A percentile compares a stretch with the other conserved stretches of the same genome.
These are phyloP conservation scores for Grifola frondosa DNA, from an alignment of 1,284 basidiomycete species.

Conservation along the genomic window DNA sequence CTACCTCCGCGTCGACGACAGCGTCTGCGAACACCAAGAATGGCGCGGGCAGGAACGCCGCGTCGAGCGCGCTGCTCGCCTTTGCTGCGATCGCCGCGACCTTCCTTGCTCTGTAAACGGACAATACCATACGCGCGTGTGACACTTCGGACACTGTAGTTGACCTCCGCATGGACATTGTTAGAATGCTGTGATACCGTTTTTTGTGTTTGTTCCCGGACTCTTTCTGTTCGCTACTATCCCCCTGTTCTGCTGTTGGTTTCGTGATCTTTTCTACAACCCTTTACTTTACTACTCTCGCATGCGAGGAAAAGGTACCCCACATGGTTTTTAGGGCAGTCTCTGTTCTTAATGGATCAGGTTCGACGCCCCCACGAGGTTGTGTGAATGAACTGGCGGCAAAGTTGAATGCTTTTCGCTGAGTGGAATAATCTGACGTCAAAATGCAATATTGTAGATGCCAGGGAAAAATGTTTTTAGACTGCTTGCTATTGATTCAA, in stretches of 20 bases:
- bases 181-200: conserved; percentile 5
- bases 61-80: conserved; percentile 50
- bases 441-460: no score
- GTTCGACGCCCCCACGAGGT: conserved; percentile 19
- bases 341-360: conserved; percentile 28
- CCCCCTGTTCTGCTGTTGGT: conserved; percentile 1
- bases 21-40: conserved; percentile 29
- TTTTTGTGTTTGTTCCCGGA: no score
- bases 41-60: conserved; percentile 50
- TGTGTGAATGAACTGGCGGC: conserved; percentile 8
- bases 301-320: conserved; percentile 36
- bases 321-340: conserved; percentile 25
- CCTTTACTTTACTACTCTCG: conserved; percentile 29
- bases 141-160: neutral
- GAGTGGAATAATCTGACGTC: no score
- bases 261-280: conserved; percentile 5
- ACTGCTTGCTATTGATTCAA: neutral
- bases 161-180: neutral
- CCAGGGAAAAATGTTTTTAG: no score
- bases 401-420: no score
- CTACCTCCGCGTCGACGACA: conserved; percentile 28
- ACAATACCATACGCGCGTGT: neutral
- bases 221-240: no score
- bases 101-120: conserved; percentile 54
- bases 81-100: conserved; percentile 51